These are phyloP conservation scores for Colletotrichum ledebouriae DNA, from an alignment of 2,329 filamentous ascomycete species.

Conservation along the genomic window DNA sequence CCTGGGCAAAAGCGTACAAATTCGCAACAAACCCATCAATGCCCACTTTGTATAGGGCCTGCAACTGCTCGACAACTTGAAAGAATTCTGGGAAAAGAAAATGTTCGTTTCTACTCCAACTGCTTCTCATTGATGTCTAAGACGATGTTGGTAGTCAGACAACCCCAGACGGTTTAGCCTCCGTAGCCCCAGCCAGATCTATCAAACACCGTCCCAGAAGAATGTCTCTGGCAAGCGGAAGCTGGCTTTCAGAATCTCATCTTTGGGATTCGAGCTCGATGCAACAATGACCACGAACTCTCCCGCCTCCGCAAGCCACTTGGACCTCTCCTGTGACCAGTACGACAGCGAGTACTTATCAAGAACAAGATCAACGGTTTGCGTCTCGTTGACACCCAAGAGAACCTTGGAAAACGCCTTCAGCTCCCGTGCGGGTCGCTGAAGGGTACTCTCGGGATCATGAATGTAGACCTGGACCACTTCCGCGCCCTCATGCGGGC, in stretches of 20 bases:
- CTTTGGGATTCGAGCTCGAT: slow-evolving; percentile 34
- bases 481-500: slow-evolving; percentile 35
- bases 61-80: slow-evolving; percentile 1
- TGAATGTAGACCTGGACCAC: slow-evolving; percentile 71
- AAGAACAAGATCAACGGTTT: slow-evolving; percentile 64
- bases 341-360: slow-evolving; percentile 60
- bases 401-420: slow-evolving; percentile 76
- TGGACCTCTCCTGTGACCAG: slow-evolving; percentile 75
- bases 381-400: slow-evolving; percentile 69
- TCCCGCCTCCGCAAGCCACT: slow-evolving; percentile 77
- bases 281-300: slow-evolving; percentile 71
- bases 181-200: not conserved
- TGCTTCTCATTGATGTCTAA: no score
- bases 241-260: slow-evolving; percentile 29
- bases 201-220: slow-evolving; percentile 40
- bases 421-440: slow-evolving; percentile 71
- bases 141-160: no score
- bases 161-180: no score
- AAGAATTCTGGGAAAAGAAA: no score
- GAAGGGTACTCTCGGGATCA: slow-evolving; percentile 56
- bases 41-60: slow-evolving; percentile 3
- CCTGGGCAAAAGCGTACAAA: slow-evolving; percentile 31
- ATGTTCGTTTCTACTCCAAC: no score
- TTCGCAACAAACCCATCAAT: slow-evolving; percentile 17
- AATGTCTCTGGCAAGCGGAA: slow-evolving; percentile 32